Base-by-base conservation (phyloP, 2,329 filamentous ascomycete species). In the Lomentospora prolificans region DNA sequence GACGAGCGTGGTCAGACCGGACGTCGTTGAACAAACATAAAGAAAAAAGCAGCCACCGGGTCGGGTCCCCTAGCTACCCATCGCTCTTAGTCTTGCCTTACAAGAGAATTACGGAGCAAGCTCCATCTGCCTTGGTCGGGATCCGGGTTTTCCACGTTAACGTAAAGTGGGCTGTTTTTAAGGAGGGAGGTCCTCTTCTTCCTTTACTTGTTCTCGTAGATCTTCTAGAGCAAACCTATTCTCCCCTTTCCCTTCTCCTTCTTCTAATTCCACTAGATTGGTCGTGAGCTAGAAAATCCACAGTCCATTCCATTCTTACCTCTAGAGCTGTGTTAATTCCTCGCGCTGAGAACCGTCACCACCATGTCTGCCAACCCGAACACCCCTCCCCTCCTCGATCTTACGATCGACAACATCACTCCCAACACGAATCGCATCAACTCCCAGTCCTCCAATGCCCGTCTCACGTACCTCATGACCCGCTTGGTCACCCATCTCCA, bases 361-460 rank as follows among this genome's bases (percentile, higher is more conserved):
- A 46, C 19, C 41, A 46, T 46, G 48, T 41, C 36, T 10, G 22
- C 19, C 30, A 50, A 44, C 31, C 14, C 12, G 24, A 36, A 41
- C 19, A 27, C 56, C n/a, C 57, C 57, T 8, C 50, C 33, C 12
- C 54, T 59, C 17, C 57, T 59, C 48, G 80, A 89, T 67, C 74
- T 89, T 19, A 88, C 82, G 1, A 82, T 82, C 57, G 84, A 87
- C 61, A 89, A 89, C 69, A 89, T 89, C 65, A 89, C 86, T 46
- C 77, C 84, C 44, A 89, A 89, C 63, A 82, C 84, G 17, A 75
- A 85, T 62, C 72, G 75, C 44, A 86, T 89, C 67, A 90, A 90
- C 69, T 85, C 85, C 0, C 77, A 82, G 67, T 79, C 80, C 63
- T 64, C 72, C 2, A 77, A 89, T 62, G 69, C 75, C 5, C 77